Evolutionary conservation across 192 early-diverging fungal genomes (phyloP), one percentile per base, ranked within the genome.

Genomic region (Backusella mclennaniae): DNA sequence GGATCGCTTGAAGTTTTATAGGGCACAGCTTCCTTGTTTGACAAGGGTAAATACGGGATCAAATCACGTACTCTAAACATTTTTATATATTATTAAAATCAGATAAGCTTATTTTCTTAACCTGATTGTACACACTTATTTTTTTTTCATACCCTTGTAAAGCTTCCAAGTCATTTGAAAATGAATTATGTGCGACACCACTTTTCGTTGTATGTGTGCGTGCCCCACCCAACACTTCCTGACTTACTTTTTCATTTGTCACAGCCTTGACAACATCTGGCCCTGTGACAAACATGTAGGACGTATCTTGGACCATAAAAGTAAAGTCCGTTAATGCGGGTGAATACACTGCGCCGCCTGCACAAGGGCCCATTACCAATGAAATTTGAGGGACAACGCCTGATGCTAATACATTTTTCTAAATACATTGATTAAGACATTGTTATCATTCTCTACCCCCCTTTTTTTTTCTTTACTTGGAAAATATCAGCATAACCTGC

Each of bases 401-500:
- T 1, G 95, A 96, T 4, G 94, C 94, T 73, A 93, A 73, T 33
- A 97, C 97, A 79, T 99, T 99, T 77, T 92, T 90, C 82, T 77
- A 73, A 6, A 71, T 8, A 23, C 23, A 26, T 29, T 11, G 56
- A 12, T 14, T 26, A 46, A 4, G 8, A 17, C 15, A 3, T 26
- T 35, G 7, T 9, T 67, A 17, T 33, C 26, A 17, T 17, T 35
- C 12, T 87, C 75, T 3, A 49, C 19, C 33, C 31, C 31, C 2
- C 3, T 33, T 33, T 33, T 33, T 33, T 1, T 2, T 33, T 33
- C 33, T 33, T 33, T 76, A 84, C 82, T 81, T 94, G 92, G 84
- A 99, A 99, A 76, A 99, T 99, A 76, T 99, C 96, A 17, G 96
- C 96, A 81, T 97, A 97, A 2, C 97, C 97, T 21, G 92, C 97